Percentiles rank a stretch among this genome's conserved stretches.
Evolutionary conservation across 2,329 filamentous ascomycete species (phyloP).

Genomic region (Immersiporthe knoxdaviesiana): DNA sequence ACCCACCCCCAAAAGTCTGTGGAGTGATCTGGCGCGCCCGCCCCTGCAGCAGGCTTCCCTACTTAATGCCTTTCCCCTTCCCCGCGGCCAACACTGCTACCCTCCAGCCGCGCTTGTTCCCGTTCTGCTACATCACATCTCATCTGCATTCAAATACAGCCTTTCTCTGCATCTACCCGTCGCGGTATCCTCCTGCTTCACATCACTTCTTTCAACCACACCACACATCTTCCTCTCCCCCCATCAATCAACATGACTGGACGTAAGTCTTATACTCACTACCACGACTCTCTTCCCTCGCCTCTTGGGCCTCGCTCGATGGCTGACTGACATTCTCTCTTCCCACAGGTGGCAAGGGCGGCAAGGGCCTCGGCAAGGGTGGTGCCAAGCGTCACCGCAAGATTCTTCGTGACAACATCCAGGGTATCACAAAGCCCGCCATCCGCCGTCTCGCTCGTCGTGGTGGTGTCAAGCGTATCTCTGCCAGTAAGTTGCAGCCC

Average conservation of each 20-base stretch:
- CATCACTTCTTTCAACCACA: constrained; percentile 31
- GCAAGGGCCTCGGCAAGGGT: constrained; percentile 97
- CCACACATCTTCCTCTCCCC: constrained; percentile 22
- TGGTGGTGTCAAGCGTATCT: constrained; percentile 99
- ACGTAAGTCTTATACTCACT: constrained; percentile 40
- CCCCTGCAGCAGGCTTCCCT: constrained; percentile 17
- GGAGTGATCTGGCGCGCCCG: constrained; percentile 20
- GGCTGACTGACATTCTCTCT: not conserved
- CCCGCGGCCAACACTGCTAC: constrained; percentile 23
- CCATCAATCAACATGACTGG: constrained; percentile 40
- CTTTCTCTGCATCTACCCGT: constrained; percentile 9
- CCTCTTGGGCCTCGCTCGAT: no score
- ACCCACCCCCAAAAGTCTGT: not conserved
- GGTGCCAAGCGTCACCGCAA: constrained; percentile 99
- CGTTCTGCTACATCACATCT: constrained; percentile 1
- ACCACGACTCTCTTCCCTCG: not conserved
- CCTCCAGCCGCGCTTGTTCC: constrained; percentile 21
- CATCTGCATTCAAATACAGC: constrained; percentile 13
- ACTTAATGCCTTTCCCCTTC: constrained; percentile 28
- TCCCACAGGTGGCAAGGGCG: constrained; percentile 82
- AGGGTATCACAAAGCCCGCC: constrained; percentile 98
- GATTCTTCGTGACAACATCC: constrained; percentile 99
- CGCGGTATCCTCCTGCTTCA: constrained; percentile 4
- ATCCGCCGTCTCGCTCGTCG: constrained; percentile 98
- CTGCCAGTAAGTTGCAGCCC: constrained; percentile 70